Evolutionary conservation across 345 rosid species (phyloP).

Genomic region (Syzygium aromaticum): DNA sequence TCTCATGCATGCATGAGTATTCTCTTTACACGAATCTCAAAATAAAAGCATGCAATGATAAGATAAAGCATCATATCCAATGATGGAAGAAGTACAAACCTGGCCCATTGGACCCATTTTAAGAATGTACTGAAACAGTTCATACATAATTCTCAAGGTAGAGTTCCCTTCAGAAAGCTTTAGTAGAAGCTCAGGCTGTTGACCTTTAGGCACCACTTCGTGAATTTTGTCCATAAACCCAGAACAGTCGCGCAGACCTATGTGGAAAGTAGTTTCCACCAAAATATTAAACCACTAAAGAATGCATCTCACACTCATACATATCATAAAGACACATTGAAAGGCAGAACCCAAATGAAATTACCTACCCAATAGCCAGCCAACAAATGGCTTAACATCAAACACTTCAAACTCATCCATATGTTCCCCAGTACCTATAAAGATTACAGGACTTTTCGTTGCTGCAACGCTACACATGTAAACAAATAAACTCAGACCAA

Average conservation of each 20-base stretch:
- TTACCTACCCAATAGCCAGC: slow-evolving; percentile 70
- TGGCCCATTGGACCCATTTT: slow-evolving; percentile 93
- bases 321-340: neutral
- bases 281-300: neutral
- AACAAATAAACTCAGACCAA: neutral
- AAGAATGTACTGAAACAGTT: slow-evolving; percentile 76
- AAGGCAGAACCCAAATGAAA: neutral
- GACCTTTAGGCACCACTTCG: slow-evolving; percentile 94
- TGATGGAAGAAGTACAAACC: slow-evolving; percentile 28
- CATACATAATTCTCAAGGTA: slow-evolving; percentile 87
- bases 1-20: neutral
- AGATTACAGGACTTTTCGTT: slow-evolving; percentile 92
- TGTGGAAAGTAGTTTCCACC: neutral
- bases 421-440: slow-evolving; percentile 96
- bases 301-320: neutral
- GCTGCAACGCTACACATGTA: slow-evolving; percentile 68
- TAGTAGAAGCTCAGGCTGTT: slow-evolving; percentile 89
- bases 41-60: neutral
- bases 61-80: neutral
- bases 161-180: slow-evolving; percentile 88
- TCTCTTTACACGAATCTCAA: neutral
- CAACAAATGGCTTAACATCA: slow-evolving; percentile 85
- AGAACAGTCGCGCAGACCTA: slow-evolving; percentile 95
- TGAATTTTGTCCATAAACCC: slow-evolving; percentile 97
- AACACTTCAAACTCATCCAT: slow-evolving; percentile 94